A percentile compares a stretch with the other conserved stretches of the same genome.
Evolutionary conservation across 164 flowering plant genomes (phyloP).

Genomic region (Vitis rupestris): DNA sequence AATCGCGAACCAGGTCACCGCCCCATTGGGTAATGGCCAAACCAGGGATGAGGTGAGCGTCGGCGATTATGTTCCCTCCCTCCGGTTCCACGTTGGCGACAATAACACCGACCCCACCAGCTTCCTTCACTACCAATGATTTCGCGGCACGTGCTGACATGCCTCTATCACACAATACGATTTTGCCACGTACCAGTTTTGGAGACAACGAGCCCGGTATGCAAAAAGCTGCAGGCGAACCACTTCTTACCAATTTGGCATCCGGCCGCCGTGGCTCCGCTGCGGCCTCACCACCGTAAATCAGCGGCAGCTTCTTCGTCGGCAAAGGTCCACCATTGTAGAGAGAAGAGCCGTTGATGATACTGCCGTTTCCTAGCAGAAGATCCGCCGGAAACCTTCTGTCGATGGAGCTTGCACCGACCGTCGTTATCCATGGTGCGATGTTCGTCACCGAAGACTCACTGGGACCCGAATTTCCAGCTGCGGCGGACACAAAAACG

Average conservation of each 20-base stretch:
- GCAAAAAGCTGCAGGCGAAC: constrained; percentile 24
- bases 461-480: constrained; percentile 48
- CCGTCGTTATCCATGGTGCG: constrained; percentile 65
- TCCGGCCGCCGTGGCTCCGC: neutral
- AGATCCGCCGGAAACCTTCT: constrained; percentile 48
- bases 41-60: constrained; percentile 46
- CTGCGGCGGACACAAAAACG: constrained; percentile 45
- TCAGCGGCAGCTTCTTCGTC: constrained; percentile 21
- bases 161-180: constrained; percentile 50
- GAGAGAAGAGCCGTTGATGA: constrained; percentile 41
- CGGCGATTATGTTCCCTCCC: constrained; percentile 42
- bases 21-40: constrained; percentile 29
- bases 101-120: constrained; percentile 52
- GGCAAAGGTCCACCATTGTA: constrained; percentile 29
- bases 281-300: constrained; percentile 28
- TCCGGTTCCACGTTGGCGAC: constrained; percentile 26
- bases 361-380: constrained; percentile 30
- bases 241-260: no score
- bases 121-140: constrained; percentile 36
- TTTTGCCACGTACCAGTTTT: constrained; percentile 35
- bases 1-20: constrained; percentile 17
- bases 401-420: constrained; percentile 60
- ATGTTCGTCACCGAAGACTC: constrained; percentile 27
- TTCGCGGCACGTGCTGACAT: constrained; percentile 27
- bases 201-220: constrained; percentile 34